Evolutionary conservation across 306 rosid genomes (phyloP).

Genomic region (Myrica gale): DNA sequence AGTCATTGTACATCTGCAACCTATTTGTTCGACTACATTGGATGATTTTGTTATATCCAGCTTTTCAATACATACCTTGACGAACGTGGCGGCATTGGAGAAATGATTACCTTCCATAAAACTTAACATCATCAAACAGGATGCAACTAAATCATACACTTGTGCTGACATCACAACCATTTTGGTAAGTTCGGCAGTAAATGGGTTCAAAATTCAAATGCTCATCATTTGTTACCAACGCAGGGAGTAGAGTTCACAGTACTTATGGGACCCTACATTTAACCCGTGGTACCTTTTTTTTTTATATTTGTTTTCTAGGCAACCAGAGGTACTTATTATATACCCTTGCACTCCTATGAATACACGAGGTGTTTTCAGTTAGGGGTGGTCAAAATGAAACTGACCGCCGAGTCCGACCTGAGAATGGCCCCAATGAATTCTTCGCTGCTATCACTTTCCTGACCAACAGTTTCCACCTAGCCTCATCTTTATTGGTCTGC

Average conservation of each 20-base stretch:
- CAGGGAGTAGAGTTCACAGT: neutral
- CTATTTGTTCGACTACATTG: neutral
- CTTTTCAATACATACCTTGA: neutral
- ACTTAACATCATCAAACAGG: neutral
- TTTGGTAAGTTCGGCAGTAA: neutral
- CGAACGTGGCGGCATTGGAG: neutral
- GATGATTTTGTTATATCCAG: neutral
- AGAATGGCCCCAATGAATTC: constrained; percentile 19
- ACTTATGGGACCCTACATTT: too few species aligned
- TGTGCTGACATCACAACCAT: neutral
- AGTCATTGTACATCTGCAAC: too few species aligned
- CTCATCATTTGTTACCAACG: neutral
- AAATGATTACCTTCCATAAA: neutral
- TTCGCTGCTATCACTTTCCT: constrained; percentile 40
- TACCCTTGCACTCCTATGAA: neutral
- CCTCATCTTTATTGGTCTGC: constrained; percentile 46
- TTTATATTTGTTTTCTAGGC: too few species aligned
- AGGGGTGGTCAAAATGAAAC: constrained; percentile 10
- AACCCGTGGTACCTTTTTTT: neutral
- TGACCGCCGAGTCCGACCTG: constrained; percentile 11
- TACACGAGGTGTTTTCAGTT: neutral
- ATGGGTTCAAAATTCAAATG: neutral
- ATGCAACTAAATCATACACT: neutral
- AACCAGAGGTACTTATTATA: neutral
- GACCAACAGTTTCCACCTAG: constrained; percentile 47